Evolutionary conservation across 768 basidiomycete genomes (phyloP).

Genomic region (Agrocybe pediades): DNA sequence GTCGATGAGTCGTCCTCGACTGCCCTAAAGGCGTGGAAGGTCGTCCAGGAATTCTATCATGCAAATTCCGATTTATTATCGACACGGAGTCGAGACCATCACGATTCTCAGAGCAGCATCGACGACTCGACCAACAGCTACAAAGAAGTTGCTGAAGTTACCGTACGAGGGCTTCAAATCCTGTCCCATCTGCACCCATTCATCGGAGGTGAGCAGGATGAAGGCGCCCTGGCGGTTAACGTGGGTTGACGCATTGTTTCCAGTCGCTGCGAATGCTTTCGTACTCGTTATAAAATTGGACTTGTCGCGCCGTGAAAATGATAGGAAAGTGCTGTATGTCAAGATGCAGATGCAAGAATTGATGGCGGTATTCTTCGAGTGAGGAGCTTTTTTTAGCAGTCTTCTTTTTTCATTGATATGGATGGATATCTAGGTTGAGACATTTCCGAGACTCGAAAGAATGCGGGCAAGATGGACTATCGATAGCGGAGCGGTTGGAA

Average conservation of each 20-base stretch:
- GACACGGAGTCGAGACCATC: conserved; percentile 12
- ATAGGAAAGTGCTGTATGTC: conserved; percentile 46
- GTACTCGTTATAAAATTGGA: conserved; percentile 50
- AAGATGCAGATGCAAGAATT: conserved; percentile 53
- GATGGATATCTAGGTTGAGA: conserved; percentile 29
- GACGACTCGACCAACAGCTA: conserved; percentile 33
- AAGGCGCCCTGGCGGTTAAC: neutral
- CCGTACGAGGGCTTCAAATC: conserved; percentile 33
- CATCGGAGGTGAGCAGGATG: conserved; percentile 29
- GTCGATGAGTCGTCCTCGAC: neutral
- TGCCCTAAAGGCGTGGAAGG: neutral
- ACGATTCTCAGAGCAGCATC: conserved; percentile 16
- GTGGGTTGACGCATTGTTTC: neutral
- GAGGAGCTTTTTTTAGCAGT: conserved; percentile 21
- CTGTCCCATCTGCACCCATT: conserved; percentile 39
- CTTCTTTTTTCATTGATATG: neutral
- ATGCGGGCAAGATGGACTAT: conserved; percentile 33
- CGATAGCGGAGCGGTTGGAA: conserved; percentile 31
- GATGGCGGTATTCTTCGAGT: conserved; percentile 47
- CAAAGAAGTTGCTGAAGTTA: conserved; percentile 28
- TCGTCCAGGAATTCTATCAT: conserved; percentile 25
- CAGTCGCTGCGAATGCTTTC: conserved; percentile 53
- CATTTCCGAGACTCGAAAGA: conserved; percentile 24
- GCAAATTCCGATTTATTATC: conserved; percentile 13
- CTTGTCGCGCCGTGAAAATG: conserved; percentile 49